Conservation (phyloP, 257 asterid genomes). For the Schizonepeta tenuifolia region DNA sequence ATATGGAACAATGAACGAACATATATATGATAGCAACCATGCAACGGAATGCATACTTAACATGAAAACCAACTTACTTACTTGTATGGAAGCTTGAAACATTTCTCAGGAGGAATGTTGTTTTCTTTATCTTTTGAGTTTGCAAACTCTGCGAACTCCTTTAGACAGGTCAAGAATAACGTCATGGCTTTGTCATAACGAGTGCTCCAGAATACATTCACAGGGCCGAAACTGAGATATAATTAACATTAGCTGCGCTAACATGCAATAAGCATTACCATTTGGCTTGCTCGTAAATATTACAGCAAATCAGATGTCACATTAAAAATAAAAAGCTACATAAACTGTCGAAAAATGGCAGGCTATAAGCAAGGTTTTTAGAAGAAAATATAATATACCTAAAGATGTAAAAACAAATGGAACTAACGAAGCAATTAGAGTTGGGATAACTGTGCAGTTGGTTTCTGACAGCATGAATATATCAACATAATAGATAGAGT, state of each 20-base stretch:
- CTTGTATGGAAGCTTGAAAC: constrained; percentile 97
- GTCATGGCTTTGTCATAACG: constrained; percentile 99
- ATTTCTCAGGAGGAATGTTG: constrained; percentile 80
- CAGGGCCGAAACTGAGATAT: constrained; percentile 92
- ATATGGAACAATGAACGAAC: constrained; percentile 1
- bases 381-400: background rate
- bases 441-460: background rate
- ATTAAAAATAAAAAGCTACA: background rate
- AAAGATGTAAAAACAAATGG: background rate
- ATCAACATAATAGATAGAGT: background rate
- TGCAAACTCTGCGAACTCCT: constrained; percentile 97
- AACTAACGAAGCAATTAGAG: background rate
- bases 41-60: background rate
- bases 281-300: constrained; percentile 8
- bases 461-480: background rate
- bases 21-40: constrained; percentile 4
- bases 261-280: constrained; percentile 8
- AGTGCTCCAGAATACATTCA: constrained; percentile 98
- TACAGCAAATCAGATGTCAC: constrained; percentile 15
- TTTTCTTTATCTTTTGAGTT: constrained; percentile 86
- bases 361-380: background rate
- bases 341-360: constrained; percentile 6
- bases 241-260: constrained; percentile 25
- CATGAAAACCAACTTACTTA: constrained; percentile 44
- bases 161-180: constrained; percentile 82